Evolutionary conservation across 1,284 basidiomycete species (phyloP), one percentile per base, ranked within the genome.

Genomic region (Pholiota adiposa): DNA sequence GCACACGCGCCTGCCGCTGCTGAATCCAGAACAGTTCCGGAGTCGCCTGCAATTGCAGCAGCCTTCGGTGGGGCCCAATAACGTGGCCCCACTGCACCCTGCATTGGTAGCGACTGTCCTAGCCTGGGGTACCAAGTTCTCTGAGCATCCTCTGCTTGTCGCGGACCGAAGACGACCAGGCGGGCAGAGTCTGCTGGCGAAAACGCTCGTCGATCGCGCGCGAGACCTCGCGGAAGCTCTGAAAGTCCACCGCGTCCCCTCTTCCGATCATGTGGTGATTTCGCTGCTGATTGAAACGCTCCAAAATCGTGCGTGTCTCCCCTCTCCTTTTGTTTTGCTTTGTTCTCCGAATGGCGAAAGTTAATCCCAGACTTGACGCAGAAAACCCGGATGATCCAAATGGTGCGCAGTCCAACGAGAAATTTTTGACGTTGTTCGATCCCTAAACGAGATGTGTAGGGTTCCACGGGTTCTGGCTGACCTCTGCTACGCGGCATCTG

Each of bases 101-200:
- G 85, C 90, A 2, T 79, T 96, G 16, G 82, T 97, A 38, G 94
- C 95, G 3, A 90, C 91, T 0, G 89, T 96, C n/a, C 79, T 97
- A 50, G 93, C 94, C 0, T 96, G 93, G 89, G 95, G 95, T 19
- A 89, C 93, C 43, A 94, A 95, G 68, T 97, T 97, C 72, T 92
- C 92, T 9, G 93, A 96, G 67, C 91, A 96, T 70, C 87, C 89
- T 0, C 75, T 94, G 62, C 84, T 97, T 49, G 80, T 88, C 5
- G 84, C 87, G 27, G 95, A 97, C 75, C 83, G 94, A 46, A 79
- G 83, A 52, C 86, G 87, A 63, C 88, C 87, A 57, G 77, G 78
- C 41, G 85, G 88, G 9, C 88, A 93, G 67, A 93, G 92, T 70
- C 74, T 87, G 25, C 79, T 97, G 8, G 90, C 91, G 4, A 91